These are phyloP conservation scores for Kluyveromyces dobzhanskii DNA, from an alignment of 805 yeast species.

Conservation along the genomic window DNA sequence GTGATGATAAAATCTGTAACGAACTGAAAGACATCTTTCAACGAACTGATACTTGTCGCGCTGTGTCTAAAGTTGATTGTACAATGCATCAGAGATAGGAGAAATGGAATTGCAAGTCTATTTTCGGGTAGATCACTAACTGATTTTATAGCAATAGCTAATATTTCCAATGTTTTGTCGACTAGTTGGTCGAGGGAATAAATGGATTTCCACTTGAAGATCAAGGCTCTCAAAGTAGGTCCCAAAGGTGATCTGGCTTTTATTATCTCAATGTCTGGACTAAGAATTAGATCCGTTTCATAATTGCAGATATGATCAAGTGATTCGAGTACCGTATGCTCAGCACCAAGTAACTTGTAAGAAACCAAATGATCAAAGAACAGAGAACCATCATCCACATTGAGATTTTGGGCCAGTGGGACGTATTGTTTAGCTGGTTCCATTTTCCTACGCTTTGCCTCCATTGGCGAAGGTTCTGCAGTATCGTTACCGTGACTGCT, in stretches of 20 bases:
- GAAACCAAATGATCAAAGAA: constrained; percentile 20
- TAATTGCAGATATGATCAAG: constrained; percentile 16
- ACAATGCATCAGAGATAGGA: constrained; percentile 49
- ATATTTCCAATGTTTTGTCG: constrained; percentile 17
- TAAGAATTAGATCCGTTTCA: neutral
- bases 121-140: constrained; percentile 21
- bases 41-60: constrained; percentile 40
- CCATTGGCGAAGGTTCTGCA: constrained; percentile 1
- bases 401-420: constrained; percentile 10
- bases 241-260: neutral
- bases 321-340: constrained; percentile 22
- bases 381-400: constrained; percentile 19
- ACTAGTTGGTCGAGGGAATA: constrained; percentile 18
- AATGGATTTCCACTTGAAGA: constrained; percentile 3
- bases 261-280: neutral
- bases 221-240: neutral
- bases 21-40: constrained; percentile 26
- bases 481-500: constrained; percentile 1
- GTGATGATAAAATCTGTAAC: constrained; percentile 21
- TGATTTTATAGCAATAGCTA: constrained; percentile 23
- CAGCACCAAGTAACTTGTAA: constrained; percentile 19
- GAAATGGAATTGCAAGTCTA: constrained; percentile 42
- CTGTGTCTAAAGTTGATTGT: constrained; percentile 51
- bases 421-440: constrained; percentile 4
- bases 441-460: constrained; percentile 9